Base-by-base conservation (phyloP, 345 rosid species). In the Linum trigynum region DNA sequence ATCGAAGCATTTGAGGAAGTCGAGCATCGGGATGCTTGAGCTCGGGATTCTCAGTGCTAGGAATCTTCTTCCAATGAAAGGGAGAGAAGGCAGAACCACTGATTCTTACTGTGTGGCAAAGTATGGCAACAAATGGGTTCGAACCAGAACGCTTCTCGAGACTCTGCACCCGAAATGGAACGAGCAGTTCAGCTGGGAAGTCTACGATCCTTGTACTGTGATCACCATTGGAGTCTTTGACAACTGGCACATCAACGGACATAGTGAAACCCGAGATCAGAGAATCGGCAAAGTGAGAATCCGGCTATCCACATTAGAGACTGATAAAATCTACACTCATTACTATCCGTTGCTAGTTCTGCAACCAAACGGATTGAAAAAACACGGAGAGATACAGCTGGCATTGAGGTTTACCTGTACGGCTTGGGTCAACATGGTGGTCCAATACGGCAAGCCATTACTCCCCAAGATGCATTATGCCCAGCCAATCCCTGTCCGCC, bases 181-280 rank as follows among this genome's bases (percentile, higher is more conserved):
- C 37, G 78, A 74, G 58, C 78, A 74, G 78, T 74, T 69, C 32
- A 74, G 74, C 50, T 74, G 78, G 78, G 78, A 74, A 61, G 78
- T 74, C 39, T 45, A 39, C 53, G 78, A 74, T 74, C 65, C 78
- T 36, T 74, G 78, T 65, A 74, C 78, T 48, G 78, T 74, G 62
- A 74, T 74, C 68, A 74, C 74, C 23, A 36, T 74, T 57, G 74
- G 65, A 7, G 78, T 74, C 42, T 74, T 74, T 38, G 78, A 74
- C 64, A 74, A 74, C 37, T 66, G 68, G 48, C 78, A 74, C 57
- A 58, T 69, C 2, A 74, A 70, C 37, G 74, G 65, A 61, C 63
- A 67, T 74, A 74, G 65, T 2, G 78, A 70, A 16, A 57, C 65
- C 7, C 62, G 42, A 32, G 78, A 74, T 63, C 71, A 70, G 71